phyloP scores from a whole-genome alignment of 352 stramenopile genomes.

The Aphanomyces euteiches region DNA sequence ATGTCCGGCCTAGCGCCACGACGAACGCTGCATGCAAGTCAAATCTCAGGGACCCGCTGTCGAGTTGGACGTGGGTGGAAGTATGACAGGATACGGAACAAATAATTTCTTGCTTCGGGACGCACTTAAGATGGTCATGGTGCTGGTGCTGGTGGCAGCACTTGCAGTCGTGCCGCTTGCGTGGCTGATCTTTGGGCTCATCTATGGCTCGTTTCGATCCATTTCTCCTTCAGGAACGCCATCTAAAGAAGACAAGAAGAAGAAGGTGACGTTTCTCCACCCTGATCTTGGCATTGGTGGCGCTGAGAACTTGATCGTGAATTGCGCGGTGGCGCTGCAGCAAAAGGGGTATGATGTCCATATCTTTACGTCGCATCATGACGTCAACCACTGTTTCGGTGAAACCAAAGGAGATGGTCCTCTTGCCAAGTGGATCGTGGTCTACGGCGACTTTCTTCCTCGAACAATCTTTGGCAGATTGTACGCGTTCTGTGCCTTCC shows the following conservation, averaged over 20 bases:
- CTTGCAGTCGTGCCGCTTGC: not conserved
- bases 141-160: not conserved
- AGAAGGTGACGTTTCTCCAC: conserved; percentile 92
- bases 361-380: conserved; percentile 97
- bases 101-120: not conserved
- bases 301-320: conserved; percentile 92
- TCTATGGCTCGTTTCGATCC: conserved; percentile 24
- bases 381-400: conserved; percentile 92
- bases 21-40: too few relatives aligned
- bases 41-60: too few relatives aligned
- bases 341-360: conserved; percentile 74
- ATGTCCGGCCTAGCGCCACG: too few relatives aligned
- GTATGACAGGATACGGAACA: not conserved
- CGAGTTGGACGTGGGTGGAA: too few relatives aligned
- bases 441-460: conserved; percentile 94
- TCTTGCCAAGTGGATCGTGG: conserved; percentile 72
- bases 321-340: conserved; percentile 85
- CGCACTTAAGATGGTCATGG: not conserved
- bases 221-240: not conserved
- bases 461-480: conserved; percentile 79
- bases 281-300: conserved; percentile 98
- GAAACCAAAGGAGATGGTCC: conserved; percentile 82
- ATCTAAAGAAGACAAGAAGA: not conserved
- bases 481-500: conserved; percentile 90
- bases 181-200: conserved; percentile 18